Percentiles rank a stretch among this genome's conserved stretches.
Conservation (phyloP, 176 grass and related monocot species). For the Carex littledalei region DNA sequence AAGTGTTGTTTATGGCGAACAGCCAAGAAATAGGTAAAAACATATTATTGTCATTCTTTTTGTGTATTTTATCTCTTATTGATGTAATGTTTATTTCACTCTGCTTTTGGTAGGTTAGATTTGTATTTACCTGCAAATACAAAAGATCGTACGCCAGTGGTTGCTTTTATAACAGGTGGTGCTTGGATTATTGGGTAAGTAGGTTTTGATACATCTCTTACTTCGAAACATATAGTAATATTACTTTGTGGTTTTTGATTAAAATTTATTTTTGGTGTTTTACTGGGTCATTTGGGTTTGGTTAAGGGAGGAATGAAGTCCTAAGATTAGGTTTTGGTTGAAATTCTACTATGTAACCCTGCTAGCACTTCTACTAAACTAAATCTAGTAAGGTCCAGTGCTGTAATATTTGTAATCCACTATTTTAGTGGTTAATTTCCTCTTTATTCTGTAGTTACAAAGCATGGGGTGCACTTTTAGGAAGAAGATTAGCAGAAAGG, state of each 20-base stretch:
- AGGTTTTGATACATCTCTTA: slow-evolving; percentile 23
- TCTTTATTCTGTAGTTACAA: slow-evolving; percentile 62
- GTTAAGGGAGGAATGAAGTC: background rate
- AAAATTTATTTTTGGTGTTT: background rate
- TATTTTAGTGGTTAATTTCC: slow-evolving; percentile 10
- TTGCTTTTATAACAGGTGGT: slow-evolving; percentile 79
- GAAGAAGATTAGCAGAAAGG: slow-evolving; percentile 86
- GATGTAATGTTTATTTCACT: background rate
- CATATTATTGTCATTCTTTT: background rate
- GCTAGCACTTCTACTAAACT: background rate
- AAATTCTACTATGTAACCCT: background rate
- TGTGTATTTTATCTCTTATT: slow-evolving; percentile 1
- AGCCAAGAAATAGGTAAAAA: slow-evolving; percentile 75
- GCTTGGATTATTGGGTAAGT: slow-evolving; percentile 99
- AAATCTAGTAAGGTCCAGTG: background rate
- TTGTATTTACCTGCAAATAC: slow-evolving; percentile 61
- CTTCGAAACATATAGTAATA: background rate
- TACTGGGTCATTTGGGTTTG: background rate
- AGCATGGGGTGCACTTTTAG: slow-evolving; percentile 96
- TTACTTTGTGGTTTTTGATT: background rate
- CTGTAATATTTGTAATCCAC: background rate
- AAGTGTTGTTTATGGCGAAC: slow-evolving; percentile 82
- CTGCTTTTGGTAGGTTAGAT: slow-evolving; percentile 61
- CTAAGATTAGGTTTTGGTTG: background rate
- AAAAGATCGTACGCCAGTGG: slow-evolving; percentile 47